Conservation (phyloP, 495 filamentous ascomycete genomes). For the Hypomontagnella monticulosa region DNA sequence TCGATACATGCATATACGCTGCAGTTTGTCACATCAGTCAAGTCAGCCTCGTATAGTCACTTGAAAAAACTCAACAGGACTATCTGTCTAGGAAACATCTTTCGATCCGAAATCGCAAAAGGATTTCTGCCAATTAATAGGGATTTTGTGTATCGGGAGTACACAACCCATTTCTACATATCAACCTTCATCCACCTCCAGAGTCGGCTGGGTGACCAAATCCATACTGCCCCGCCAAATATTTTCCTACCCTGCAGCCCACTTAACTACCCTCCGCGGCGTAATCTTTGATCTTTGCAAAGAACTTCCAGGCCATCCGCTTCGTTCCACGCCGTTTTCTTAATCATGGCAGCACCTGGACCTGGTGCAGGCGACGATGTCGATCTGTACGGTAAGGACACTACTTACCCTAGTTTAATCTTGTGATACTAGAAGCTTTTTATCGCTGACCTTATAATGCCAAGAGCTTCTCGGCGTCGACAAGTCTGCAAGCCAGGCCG, state of each 20-base stretch:
- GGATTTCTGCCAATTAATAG: too few species aligned
- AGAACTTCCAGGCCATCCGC: slow-evolving; percentile 24
- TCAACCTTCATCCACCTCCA: too few species aligned
- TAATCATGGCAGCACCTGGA: slow-evolving; percentile 52
- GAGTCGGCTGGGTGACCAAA: neutral
- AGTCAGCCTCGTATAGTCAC: too few species aligned
- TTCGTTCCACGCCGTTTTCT: slow-evolving; percentile 6
- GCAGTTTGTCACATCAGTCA: too few species aligned
- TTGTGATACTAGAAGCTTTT: neutral
- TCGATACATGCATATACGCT: too few species aligned
- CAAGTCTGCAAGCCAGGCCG: slow-evolving; percentile 74
- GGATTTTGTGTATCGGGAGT: too few species aligned
- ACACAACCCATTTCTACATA: too few species aligned
- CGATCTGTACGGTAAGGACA: slow-evolving; percentile 73
- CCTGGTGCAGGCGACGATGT: slow-evolving; percentile 57
- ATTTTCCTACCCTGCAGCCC: slow-evolving; percentile 31
- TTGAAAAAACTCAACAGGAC: too few species aligned
- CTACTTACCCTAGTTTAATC: neutral
- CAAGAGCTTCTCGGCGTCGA: slow-evolving; percentile 80
- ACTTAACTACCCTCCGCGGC: slow-evolving; percentile 24
- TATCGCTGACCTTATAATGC: slow-evolving; percentile 28
- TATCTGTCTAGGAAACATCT: too few species aligned
- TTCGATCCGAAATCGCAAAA: too few species aligned
- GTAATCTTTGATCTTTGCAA: slow-evolving; percentile 29
- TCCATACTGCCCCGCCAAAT: slow-evolving; percentile 48